Evolutionary conservation across 1,139 yeast species (phyloP).

Genomic region (Yamadazyma sp.): DNA sequence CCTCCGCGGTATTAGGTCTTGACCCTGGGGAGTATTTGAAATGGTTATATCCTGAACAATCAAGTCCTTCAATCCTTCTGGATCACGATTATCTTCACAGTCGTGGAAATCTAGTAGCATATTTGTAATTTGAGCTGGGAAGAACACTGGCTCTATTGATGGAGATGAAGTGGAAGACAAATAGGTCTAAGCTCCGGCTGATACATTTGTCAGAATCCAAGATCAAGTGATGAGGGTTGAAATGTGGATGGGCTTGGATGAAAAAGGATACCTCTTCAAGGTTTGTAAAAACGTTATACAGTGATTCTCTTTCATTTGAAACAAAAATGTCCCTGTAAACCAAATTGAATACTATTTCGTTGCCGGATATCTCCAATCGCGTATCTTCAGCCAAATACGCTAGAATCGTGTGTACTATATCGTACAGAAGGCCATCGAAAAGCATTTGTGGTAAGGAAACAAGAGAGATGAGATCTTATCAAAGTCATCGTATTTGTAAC

Average conservation of each 20-base stretch:
- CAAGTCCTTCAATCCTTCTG: neutral
- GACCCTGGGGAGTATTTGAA: neutral
- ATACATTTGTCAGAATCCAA: slow-evolving; percentile 5
- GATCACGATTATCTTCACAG: neutral
- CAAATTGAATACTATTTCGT: slow-evolving; percentile 5
- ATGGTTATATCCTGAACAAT: slow-evolving; percentile 5
- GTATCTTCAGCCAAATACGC: slow-evolving; percentile 1
- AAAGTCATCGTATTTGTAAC: slow-evolving; percentile 2
- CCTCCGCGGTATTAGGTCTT: slow-evolving; percentile 3
- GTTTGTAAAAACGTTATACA: slow-evolving; percentile 2
- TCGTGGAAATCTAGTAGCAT: neutral
- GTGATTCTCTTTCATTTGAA: neutral
- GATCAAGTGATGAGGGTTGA: slow-evolving; percentile 6
- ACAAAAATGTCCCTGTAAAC: slow-evolving; percentile 2
- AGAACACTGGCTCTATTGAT: neutral
- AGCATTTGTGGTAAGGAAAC: neutral
- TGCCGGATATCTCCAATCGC: slow-evolving; percentile 3
- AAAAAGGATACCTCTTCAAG: slow-evolving; percentile 3
- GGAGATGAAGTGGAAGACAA: slow-evolving; percentile 7
- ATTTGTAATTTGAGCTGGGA: neutral
- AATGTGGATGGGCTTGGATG: slow-evolving; percentile 4
- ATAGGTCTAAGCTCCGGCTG: slow-evolving; percentile 2
- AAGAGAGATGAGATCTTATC: neutral
- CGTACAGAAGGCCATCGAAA: slow-evolving; percentile 1
- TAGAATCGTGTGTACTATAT: slow-evolving; percentile 3